phyloP scores from a whole-genome alignment of 768 basidiomycete genomes.

The Hemileccinum impolitum region DNA sequence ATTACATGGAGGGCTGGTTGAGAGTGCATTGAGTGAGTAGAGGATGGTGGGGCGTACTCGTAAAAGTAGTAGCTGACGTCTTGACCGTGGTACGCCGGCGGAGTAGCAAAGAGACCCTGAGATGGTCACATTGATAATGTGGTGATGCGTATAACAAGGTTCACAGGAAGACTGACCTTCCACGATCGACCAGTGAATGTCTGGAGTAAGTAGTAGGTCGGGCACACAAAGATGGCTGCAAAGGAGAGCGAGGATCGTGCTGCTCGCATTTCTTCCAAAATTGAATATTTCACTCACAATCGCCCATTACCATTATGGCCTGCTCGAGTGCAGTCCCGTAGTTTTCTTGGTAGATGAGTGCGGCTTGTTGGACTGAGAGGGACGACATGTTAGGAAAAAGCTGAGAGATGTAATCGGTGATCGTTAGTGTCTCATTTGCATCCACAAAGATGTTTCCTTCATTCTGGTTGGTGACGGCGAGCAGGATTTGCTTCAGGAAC shows the following conservation, averaged over 20 bases:
- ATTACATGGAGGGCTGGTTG: background rate
- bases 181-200: conserved; percentile 31
- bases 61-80: conserved; percentile 43
- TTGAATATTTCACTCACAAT: conserved; percentile 32
- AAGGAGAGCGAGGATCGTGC: background rate
- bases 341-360: conserved; percentile 28
- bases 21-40: too few species aligned
- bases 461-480: conserved; percentile 26
- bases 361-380: conserved; percentile 23
- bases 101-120: conserved; percentile 32
- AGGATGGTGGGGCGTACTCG: conserved; percentile 4
- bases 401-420: conserved; percentile 25
- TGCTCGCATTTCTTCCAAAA: background rate
- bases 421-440: conserved; percentile 17
- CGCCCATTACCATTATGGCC: conserved; percentile 36
- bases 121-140: background rate
- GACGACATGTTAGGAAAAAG: conserved; percentile 40
- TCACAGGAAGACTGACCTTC: conserved; percentile 28
- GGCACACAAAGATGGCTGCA: conserved; percentile 36
- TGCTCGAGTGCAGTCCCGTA: conserved; percentile 35
- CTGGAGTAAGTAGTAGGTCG: conserved; percentile 29
- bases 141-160: conserved; percentile 14
- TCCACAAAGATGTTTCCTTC: conserved; percentile 33
- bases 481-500: conserved; percentile 22
- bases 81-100: conserved; percentile 29